A percentile compares a stretch with the other conserved stretches of the same genome.
Evolutionary conservation across 2,329 filamentous ascomycete genomes (phyloP).

Genomic region (Cyphellophora attinorum): DNA sequence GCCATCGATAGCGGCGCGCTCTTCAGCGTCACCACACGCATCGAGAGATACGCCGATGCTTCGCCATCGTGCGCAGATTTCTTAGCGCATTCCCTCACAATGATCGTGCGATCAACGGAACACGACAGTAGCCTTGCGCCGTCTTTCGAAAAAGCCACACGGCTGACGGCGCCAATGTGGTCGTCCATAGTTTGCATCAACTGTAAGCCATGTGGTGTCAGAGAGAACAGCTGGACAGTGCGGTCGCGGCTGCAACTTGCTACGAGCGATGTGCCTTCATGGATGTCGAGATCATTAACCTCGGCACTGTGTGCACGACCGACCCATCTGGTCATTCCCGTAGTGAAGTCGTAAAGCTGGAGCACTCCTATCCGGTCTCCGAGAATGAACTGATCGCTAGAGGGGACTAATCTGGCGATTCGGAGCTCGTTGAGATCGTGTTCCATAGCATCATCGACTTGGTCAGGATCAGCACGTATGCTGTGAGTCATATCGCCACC

Average conservation of each 20-base stretch:
- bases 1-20: constrained; percentile 79
- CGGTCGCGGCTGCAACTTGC: constrained; percentile 81
- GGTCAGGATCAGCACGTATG: constrained; percentile 61
- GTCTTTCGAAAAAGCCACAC: constrained; percentile 65
- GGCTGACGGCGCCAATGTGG: constrained; percentile 76
- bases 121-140: constrained; percentile 68
- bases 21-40: constrained; percentile 71
- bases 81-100: constrained; percentile 68
- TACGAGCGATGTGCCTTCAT: constrained; percentile 55
- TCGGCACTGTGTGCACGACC: constrained; percentile 81
- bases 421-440: constrained; percentile 48
- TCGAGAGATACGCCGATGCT: constrained; percentile 65
- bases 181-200: constrained; percentile 87
- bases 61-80: constrained; percentile 43
- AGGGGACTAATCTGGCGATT: constrained; percentile 48
- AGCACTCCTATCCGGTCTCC: constrained; percentile 84
- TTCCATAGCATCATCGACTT: constrained; percentile 35
- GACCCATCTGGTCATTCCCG: constrained; percentile 54
- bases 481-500: constrained; percentile 59
- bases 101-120: constrained; percentile 77
- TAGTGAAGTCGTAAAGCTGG: constrained; percentile 31
- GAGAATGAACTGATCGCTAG: constrained; percentile 61
- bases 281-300: constrained; percentile 70
- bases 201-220: constrained; percentile 50
- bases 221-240: constrained; percentile 81